Percentiles rank a stretch among this genome's conserved stretches.
Evolutionary conservation across 2,329 filamentous ascomycete species (phyloP).

Genomic region (Rhynchosporium agropyri): DNA sequence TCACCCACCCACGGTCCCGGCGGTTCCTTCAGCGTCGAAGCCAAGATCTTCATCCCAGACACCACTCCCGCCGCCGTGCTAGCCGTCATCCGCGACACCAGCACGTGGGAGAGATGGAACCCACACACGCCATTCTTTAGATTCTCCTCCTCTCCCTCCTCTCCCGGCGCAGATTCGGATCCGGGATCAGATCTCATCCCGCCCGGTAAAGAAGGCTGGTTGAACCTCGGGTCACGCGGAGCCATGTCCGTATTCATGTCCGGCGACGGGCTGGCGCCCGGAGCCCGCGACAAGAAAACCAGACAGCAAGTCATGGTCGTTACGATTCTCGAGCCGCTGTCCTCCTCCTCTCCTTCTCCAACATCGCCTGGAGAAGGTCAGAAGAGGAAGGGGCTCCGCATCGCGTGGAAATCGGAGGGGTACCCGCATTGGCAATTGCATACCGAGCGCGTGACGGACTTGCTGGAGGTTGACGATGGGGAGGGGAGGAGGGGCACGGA

Average conservation of each 20-base stretch:
- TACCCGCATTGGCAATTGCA: slow-evolving; percentile 43
- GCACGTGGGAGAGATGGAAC: slow-evolving; percentile 41
- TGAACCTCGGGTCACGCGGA: slow-evolving; percentile 25
- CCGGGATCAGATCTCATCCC: slow-evolving; percentile 1
- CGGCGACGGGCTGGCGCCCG: slow-evolving; percentile 29
- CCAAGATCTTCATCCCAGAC: slow-evolving; percentile 27
- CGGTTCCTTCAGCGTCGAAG: slow-evolving; percentile 32
- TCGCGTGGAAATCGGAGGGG: slow-evolving; percentile 47
- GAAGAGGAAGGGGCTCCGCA: slow-evolving; percentile 33
- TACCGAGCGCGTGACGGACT: slow-evolving; percentile 50
- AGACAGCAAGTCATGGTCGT: slow-evolving; percentile 26
- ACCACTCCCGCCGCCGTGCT: slow-evolving; percentile 26
- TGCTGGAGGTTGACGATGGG: slow-evolving; percentile 45
- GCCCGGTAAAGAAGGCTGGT: slow-evolving; percentile 31
- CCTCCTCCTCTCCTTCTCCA: not conserved
- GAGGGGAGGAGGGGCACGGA: slow-evolving; percentile 43
- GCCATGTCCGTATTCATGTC: slow-evolving; percentile 33
- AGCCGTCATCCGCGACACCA: slow-evolving; percentile 31
- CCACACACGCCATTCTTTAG: slow-evolving; percentile 64
- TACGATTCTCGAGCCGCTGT: slow-evolving; percentile 22
- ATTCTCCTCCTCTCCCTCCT: slow-evolving; percentile 47
- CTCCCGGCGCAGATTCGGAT: slow-evolving; percentile 41
- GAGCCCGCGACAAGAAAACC: slow-evolving; percentile 19
- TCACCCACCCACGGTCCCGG: slow-evolving; percentile 32
- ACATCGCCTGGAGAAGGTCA: not conserved